Evolutionary conservation across 306 rosid species (phyloP), one percentile per base, ranked within the genome.

Genomic region (Lotus japonicus): DNA sequence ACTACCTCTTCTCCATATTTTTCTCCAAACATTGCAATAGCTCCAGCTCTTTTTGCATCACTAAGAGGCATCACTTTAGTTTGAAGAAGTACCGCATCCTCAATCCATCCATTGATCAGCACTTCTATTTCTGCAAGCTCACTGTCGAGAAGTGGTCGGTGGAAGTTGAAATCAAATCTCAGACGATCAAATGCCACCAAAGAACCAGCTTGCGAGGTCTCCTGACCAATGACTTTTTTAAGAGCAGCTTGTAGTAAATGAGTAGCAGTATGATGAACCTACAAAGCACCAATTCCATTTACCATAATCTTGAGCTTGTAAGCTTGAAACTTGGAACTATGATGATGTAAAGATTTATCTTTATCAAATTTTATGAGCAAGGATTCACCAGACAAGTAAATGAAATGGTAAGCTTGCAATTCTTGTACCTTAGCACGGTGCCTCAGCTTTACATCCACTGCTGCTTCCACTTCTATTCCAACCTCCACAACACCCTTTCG

Each of bases 231-330:
- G 76, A 88, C 84, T 45, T 63, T 81, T 72, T 86, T 88, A 51
- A 94, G 95, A 14, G 98, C 98, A 73, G 98, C 78, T 82, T 94
- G 98, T 76, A 94, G 84, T 78, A 94, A 84, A 86, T 94, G 97
- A 59, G 98, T 94, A 56, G 98, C 90, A 58, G 98, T 94, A 61
- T 94, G 98, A 86, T 94, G 98, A 81, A 86, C 98, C 98, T 94
- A 74, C 28, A 82, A 79, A 77, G 64, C 43, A 61, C 64, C 52
- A 62, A 46, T 39, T 8, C 35, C 51, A 74, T 64, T 64, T 44
- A 77, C 51, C 44, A 35, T 16, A 72, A 82, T 64, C 57, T 69
- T 19, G 68, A 63, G 57, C 80, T 58, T 66, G 41, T 36, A 62
- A 69, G 41, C 28, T 42, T 28, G 18, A 50, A 59, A 73, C 50